Evolutionary conservation across 1,284 basidiomycete species (phyloP).

Genomic region (Austropuccinia psidii): DNA sequence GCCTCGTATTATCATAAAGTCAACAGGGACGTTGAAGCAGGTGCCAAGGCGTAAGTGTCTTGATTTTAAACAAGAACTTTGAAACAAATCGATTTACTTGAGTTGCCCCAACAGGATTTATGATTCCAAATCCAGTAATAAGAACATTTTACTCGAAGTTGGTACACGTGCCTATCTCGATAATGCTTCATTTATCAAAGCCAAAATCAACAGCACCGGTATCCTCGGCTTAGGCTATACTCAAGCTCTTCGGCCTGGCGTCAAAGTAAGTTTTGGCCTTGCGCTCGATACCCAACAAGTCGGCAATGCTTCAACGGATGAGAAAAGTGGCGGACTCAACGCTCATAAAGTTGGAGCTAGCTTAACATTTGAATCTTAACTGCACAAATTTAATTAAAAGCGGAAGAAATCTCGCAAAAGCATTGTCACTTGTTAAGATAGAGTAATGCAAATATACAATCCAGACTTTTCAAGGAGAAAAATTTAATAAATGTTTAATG

Average conservation of each 20-base stretch:
- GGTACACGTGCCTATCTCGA: conserved; percentile 75
- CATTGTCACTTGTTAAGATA: no score
- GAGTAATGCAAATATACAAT: no score
- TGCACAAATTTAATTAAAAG: no score
- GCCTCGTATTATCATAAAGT: conserved; percentile 99
- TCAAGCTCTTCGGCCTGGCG: conserved; percentile 83
- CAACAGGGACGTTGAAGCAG: conserved; percentile 86
- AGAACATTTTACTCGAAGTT: conserved; percentile 85
- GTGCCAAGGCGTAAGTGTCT: conserved; percentile 67
- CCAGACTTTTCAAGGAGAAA: no score
- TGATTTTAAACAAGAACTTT: background rate
- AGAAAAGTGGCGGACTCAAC: conserved; percentile 47
- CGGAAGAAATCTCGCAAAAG: no score
- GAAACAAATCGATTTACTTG: background rate
- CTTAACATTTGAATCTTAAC: conserved; percentile 52
- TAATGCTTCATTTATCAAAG: conserved; percentile 78
- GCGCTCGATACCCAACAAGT: conserved; percentile 82
- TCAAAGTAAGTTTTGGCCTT: conserved; percentile 87
- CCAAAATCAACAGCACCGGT: conserved; percentile 97
- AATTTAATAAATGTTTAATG: no score
- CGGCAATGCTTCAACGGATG: conserved; percentile 44
- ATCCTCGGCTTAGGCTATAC: conserved; percentile 84
- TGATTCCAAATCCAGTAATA: conserved; percentile 77
- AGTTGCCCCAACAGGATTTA: conserved; percentile 59
- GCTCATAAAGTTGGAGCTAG: conserved; percentile 56